phyloP scores from a whole-genome alignment of 192 early-diverging fungal species.

The Linnemannia hyalina region DNA sequence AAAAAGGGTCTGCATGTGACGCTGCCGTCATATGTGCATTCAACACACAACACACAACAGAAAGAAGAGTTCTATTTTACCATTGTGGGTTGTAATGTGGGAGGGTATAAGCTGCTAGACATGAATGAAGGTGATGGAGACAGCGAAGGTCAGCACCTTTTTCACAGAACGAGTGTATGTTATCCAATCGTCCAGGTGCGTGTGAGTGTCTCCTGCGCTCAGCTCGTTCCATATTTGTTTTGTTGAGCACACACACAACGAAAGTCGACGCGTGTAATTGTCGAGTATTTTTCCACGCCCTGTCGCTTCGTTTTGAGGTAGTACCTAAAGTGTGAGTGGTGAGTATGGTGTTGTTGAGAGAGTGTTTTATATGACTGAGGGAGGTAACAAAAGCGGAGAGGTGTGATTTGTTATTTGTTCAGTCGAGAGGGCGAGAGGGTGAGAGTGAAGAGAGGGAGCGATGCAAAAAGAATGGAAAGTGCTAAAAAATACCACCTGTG shows the following conservation, averaged over 20 bases:
- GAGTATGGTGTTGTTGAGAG: no score
- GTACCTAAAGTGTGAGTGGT: no score
- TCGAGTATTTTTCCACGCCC: background rate
- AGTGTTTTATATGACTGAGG: no score
- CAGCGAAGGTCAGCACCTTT: background rate
- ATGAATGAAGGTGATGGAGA: background rate
- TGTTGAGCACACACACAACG: background rate
- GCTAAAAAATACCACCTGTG: no score
- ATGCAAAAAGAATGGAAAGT: no score
- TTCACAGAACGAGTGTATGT: background rate
- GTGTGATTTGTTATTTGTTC: no score
- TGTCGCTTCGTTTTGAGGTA: background rate
- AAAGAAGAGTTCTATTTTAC: background rate
- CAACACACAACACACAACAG: background rate
- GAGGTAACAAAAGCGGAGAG: no score
- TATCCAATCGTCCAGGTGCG: background rate
- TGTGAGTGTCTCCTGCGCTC: background rate
- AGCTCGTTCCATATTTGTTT: background rate
- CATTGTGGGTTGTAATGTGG: background rate
- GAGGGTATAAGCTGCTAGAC: constrained; percentile 1
- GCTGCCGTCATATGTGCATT: constrained; percentile 4
- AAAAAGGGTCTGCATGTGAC: constrained; percentile 5
- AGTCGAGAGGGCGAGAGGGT: no score
- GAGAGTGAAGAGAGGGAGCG: no score
- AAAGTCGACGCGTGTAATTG: background rate